Conservation (phyloP, 306 rosid genomes). For the Cicer cuneatum region DNA sequence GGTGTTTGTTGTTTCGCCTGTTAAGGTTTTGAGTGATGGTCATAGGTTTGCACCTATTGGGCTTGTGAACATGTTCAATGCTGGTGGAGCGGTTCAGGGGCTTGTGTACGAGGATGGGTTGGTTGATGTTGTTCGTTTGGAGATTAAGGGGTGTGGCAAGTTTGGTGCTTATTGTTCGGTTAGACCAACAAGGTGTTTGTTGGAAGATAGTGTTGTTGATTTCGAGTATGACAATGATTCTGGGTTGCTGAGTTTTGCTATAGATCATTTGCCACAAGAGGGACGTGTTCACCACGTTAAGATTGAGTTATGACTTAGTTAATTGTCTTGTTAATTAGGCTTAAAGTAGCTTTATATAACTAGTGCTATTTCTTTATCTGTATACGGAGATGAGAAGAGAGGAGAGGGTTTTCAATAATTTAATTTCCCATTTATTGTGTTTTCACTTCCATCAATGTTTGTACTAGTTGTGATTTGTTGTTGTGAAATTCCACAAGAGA, state of each 20-base stretch:
- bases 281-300: slow-evolving; percentile 60
- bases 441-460: not conserved
- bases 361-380: not conserved
- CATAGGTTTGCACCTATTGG: slow-evolving; percentile 75
- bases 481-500: slow-evolving; percentile 4
- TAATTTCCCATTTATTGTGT: not conserved
- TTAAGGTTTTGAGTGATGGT: slow-evolving; percentile 60
- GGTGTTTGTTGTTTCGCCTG: slow-evolving; percentile 73
- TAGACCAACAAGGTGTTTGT: slow-evolving; percentile 63
- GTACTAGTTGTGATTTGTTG: slow-evolving; percentile 9
- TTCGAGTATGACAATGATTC: slow-evolving; percentile 58
- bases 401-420: not conserved
- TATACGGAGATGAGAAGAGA: not conserved
- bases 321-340: not conserved
- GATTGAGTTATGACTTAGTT: slow-evolving; percentile 56
- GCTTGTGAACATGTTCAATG: slow-evolving; percentile 79
- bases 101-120: slow-evolving; percentile 57
- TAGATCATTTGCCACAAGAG: slow-evolving; percentile 68
- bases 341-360: not conserved
- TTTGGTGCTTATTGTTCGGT: slow-evolving; percentile 77
- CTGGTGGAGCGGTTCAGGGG: slow-evolving; percentile 81
- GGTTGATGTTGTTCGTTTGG: slow-evolving; percentile 58
- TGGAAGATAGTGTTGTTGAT: slow-evolving; percentile 52
- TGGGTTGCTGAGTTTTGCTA: slow-evolving; percentile 59
- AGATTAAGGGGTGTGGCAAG: slow-evolving; percentile 78